phyloP scores from a whole-genome alignment of 768 basidiomycete genomes.

The Boletus eberwhitei region DNA sequence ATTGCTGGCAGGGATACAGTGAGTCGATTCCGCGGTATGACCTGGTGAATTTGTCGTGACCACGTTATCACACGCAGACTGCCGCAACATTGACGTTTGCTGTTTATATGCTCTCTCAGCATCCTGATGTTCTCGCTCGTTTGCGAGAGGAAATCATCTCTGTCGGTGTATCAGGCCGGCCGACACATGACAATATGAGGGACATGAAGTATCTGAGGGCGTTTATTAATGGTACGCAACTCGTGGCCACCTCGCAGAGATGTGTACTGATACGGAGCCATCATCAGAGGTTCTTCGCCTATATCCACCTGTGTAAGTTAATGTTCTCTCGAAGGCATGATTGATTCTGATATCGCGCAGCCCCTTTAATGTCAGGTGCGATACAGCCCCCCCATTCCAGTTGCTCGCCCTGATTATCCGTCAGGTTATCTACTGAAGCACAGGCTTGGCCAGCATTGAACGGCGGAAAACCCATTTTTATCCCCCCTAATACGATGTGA shows the following conservation, averaged over 20 bases:
- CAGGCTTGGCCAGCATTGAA: slow-evolving; percentile 19
- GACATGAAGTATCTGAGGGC: slow-evolving; percentile 65
- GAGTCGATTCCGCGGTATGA: background rate
- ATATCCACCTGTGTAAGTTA: slow-evolving; percentile 29
- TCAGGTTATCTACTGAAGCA: slow-evolving; percentile 15
- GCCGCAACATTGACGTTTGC: slow-evolving; percentile 34
- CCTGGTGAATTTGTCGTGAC: background rate
- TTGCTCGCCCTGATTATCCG: background rate
- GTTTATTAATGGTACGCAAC: slow-evolving; percentile 54
- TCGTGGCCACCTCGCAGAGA: background rate
- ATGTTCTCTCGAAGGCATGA: background rate
- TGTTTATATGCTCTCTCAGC: slow-evolving; percentile 47
- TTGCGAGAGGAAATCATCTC: slow-evolving; percentile 55
- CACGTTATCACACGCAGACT: slow-evolving; percentile 19
- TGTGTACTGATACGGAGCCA: background rate
- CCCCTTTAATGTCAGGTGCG: slow-evolving; percentile 23
- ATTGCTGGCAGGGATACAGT: slow-evolving; percentile 44
- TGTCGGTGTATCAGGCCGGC: slow-evolving; percentile 47
- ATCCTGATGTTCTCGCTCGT: slow-evolving; percentile 45
- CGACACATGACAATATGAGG: slow-evolving; percentile 53
- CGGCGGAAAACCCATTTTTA: slow-evolving; percentile 47
- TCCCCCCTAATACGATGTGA: slow-evolving; percentile 41
- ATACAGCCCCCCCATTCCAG: too few relatives aligned
- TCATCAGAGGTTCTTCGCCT: slow-evolving; percentile 31
- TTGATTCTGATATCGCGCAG: slow-evolving; percentile 13